Conservation (phyloP, 164 flowering plant genomes). For the Dillenia turbinata region DNA sequence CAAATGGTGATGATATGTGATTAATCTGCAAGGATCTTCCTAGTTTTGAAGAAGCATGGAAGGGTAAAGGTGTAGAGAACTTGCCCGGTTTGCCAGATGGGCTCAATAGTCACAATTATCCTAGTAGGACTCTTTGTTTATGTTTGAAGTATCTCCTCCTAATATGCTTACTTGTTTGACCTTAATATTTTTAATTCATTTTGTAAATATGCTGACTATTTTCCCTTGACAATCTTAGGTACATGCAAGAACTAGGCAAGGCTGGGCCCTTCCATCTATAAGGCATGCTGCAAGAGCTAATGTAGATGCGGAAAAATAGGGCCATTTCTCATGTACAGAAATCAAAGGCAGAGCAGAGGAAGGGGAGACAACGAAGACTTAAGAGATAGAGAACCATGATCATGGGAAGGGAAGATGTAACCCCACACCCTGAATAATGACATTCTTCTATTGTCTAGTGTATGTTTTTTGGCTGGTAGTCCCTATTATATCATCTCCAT, state of each 20-base stretch:
- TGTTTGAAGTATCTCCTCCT: not conserved
- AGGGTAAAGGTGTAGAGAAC: conserved; percentile 45
- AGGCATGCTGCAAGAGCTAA: conserved; percentile 5
- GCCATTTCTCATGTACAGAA: too few species aligned
- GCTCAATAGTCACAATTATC: conserved; percentile 16
- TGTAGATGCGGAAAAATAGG: too few species aligned
- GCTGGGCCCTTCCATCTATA: conserved; percentile 50
- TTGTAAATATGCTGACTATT: too few species aligned
- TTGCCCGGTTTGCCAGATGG: conserved; percentile 66
- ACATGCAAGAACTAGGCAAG: conserved; percentile 19
- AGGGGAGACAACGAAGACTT: not conserved
- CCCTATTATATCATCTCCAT: too few species aligned
- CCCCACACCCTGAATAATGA: too few species aligned
- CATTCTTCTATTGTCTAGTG: too few species aligned
- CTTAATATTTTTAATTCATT: too few species aligned
- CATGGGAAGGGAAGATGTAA: too few species aligned
- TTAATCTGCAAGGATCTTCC: conserved; percentile 34
- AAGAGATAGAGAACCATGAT: too few species aligned
- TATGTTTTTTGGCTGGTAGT: too few species aligned
- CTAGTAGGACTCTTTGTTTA: conserved; percentile 20
- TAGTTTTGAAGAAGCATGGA: conserved; percentile 72
- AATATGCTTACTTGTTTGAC: not conserved
- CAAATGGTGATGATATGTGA: not conserved
- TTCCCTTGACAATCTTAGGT: conserved; percentile 4
- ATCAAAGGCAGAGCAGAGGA: not conserved